Conservation (phyloP, 2,329 filamentous ascomycete species). For the Epichloe gansuensis region DNA sequence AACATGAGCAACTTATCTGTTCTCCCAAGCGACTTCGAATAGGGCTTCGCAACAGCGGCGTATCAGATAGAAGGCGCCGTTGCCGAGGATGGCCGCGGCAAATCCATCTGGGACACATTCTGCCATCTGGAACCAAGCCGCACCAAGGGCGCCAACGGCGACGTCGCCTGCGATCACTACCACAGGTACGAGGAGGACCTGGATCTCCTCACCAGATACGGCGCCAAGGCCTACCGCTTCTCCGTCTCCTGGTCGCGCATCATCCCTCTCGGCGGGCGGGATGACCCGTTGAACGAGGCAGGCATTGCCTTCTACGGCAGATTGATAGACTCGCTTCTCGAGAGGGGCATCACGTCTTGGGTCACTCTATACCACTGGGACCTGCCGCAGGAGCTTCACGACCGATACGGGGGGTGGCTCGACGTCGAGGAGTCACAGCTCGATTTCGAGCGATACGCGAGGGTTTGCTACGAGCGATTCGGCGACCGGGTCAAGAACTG, state of each 20-base stretch:
- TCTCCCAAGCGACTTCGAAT: conserved; percentile 25
- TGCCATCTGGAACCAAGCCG: conserved; percentile 27
- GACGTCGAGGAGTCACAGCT: conserved; percentile 18
- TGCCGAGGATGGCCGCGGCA: conserved; percentile 26
- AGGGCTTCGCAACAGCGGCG: conserved; percentile 29
- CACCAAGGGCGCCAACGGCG: conserved; percentile 29
- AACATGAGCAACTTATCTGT: conserved; percentile 6
- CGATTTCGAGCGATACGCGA: conserved; percentile 25
- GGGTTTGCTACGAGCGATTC: conserved; percentile 23
- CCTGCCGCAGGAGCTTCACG: conserved; percentile 21
- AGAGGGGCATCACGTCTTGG: conserved; percentile 45
- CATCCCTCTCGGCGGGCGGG: conserved; percentile 49
- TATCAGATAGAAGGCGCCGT: conserved; percentile 33
- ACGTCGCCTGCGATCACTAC: conserved; percentile 34
- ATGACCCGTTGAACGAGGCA: conserved; percentile 49
- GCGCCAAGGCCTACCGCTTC: conserved; percentile 49
- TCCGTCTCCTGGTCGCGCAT: conserved; percentile 52
- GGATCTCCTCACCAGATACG: conserved; percentile 42
- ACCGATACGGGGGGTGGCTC: conserved; percentile 24
- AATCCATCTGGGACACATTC: conserved; percentile 30
- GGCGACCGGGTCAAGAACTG: conserved; percentile 29
- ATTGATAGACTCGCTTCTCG: conserved; percentile 44
- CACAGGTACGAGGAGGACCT: conserved; percentile 39
- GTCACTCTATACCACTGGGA: conserved; percentile 57
- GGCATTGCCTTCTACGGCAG: conserved; percentile 47